These are phyloP conservation scores for Epichloe brachyelytri DNA, from an alignment of 2,329 filamentous ascomycete species.

Conservation along the genomic window DNA sequence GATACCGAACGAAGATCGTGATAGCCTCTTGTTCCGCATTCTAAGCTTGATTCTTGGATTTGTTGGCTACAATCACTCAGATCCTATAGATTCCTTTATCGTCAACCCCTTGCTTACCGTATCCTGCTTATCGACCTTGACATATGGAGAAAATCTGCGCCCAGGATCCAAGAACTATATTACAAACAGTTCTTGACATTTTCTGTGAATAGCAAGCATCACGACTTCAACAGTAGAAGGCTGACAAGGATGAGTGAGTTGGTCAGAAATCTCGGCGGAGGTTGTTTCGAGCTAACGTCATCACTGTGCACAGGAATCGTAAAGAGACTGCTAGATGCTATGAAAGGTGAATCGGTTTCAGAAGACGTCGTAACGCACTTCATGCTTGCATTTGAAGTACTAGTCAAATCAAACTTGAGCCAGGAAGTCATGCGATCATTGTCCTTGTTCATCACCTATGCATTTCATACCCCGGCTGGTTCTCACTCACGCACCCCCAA, in stretches of 20 bases:
- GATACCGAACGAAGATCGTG: conserved; percentile 39
- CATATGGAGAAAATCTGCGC: conserved; percentile 72
- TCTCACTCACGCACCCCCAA: conserved; percentile 40
- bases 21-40: conserved; percentile 47
- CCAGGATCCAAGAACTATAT: conserved; percentile 72
- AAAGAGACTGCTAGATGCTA: conserved; percentile 75
- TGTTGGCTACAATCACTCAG: conserved; percentile 72
- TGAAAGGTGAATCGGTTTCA: conserved; percentile 73
- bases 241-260: conserved; percentile 77
- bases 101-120: conserved; percentile 93
- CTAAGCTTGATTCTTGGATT: conserved; percentile 71
- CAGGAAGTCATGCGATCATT: conserved; percentile 77
- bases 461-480: conserved; percentile 50
- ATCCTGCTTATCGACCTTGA: conserved; percentile 86
- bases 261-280: neutral
- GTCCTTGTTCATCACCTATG: conserved; percentile 86
- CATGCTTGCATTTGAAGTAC: conserved; percentile 61
- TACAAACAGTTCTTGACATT: conserved; percentile 88
- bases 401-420: conserved; percentile 70
- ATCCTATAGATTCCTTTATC: conserved; percentile 79
- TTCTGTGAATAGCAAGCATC: conserved; percentile 78
- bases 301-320: conserved; percentile 54
- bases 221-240: conserved; percentile 81
- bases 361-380: conserved; percentile 63
- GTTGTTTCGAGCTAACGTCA: conserved; percentile 7